phyloP scores from a whole-genome alignment of 2,329 filamentous ascomycete genomes.

The Massarina eburnea region DNA sequence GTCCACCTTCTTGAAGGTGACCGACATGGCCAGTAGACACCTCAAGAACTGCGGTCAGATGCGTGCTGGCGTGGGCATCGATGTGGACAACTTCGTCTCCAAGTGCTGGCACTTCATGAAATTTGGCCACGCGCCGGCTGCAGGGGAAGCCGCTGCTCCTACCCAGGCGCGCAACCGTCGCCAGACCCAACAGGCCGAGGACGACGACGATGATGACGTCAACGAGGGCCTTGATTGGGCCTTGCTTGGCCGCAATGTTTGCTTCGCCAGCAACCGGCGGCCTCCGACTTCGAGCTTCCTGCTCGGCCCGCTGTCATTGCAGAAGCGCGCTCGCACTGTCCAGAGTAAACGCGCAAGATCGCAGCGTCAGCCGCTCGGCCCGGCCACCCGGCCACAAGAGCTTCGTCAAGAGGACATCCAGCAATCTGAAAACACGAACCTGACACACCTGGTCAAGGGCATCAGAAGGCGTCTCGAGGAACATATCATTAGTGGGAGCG shows the following conservation, averaged over 20 bases:
- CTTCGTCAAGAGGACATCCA: slow-evolving; percentile 73
- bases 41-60: slow-evolving; percentile 74
- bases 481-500: slow-evolving; percentile 39
- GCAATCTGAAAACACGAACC: slow-evolving; percentile 73
- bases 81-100: slow-evolving; percentile 87
- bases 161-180: slow-evolving; percentile 56
- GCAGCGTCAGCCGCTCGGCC: slow-evolving; percentile 66
- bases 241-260: slow-evolving; percentile 75
- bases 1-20: slow-evolving; percentile 76
- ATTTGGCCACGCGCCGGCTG: slow-evolving; percentile 50
- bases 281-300: slow-evolving; percentile 82
- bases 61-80: slow-evolving; percentile 70
- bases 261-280: slow-evolving; percentile 70
- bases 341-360: slow-evolving; percentile 69
- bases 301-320: slow-evolving; percentile 82
- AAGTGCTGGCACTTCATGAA: slow-evolving; percentile 90
- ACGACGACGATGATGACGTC: slow-evolving; percentile 64
- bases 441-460: slow-evolving; percentile 75
- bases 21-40: slow-evolving; percentile 78
- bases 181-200: slow-evolving; percentile 49
- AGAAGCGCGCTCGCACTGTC: slow-evolving; percentile 75
- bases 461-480: slow-evolving; percentile 65
- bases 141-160: slow-evolving; percentile 54
- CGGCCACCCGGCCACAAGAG: slow-evolving; percentile 74
- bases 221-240: slow-evolving; percentile 82